Conservation (phyloP, 805 yeast species). For the Metschnikowia colocasiae region DNA sequence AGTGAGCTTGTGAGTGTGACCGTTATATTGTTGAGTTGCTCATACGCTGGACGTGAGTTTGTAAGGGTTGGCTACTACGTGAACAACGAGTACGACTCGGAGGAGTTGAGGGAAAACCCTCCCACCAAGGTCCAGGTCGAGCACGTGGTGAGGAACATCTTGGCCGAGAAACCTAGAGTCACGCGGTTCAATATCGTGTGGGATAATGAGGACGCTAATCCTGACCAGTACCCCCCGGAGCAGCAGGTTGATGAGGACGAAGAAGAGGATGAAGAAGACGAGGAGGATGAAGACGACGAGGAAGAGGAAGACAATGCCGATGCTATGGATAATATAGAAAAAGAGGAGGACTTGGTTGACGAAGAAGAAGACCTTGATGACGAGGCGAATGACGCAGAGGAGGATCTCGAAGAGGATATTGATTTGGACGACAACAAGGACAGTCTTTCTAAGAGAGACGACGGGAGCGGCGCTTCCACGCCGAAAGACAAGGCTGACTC, state of each 20-base stretch:
- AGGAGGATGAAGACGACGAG: slow-evolving; percentile 21
- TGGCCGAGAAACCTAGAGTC: slow-evolving; percentile 97
- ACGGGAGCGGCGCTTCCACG: slow-evolving; percentile 17
- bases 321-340: slow-evolving; percentile 13
- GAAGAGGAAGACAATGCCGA: slow-evolving; percentile 19
- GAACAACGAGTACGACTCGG: slow-evolving; percentile 92
- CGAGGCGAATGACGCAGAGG: slow-evolving; percentile 11
- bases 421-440: slow-evolving; percentile 6
- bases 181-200: slow-evolving; percentile 95
- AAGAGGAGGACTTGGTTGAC: slow-evolving; percentile 16
- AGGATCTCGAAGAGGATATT: slow-evolving; percentile 13
- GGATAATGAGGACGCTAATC: slow-evolving; percentile 70
- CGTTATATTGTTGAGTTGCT: slow-evolving; percentile 86
- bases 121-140: slow-evolving; percentile 92
- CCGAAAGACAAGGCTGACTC: slow-evolving; percentile 15
- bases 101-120: slow-evolving; percentile 89
- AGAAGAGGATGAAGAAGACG: slow-evolving; percentile 22
- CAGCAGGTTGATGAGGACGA: slow-evolving; percentile 51
- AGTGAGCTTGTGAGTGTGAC: slow-evolving; percentile 93
- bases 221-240: slow-evolving; percentile 75
- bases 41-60: slow-evolving; percentile 90
- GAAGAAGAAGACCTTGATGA: slow-evolving; percentile 13
- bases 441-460: slow-evolving; percentile 8
- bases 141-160: slow-evolving; percentile 86
- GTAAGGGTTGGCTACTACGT: slow-evolving; percentile 98